A percentile compares a stretch with the other conserved stretches of the same genome.
Evolutionary conservation across 2,329 filamentous ascomycete species (phyloP).

Genomic region (Diplocarpon rosae): DNA sequence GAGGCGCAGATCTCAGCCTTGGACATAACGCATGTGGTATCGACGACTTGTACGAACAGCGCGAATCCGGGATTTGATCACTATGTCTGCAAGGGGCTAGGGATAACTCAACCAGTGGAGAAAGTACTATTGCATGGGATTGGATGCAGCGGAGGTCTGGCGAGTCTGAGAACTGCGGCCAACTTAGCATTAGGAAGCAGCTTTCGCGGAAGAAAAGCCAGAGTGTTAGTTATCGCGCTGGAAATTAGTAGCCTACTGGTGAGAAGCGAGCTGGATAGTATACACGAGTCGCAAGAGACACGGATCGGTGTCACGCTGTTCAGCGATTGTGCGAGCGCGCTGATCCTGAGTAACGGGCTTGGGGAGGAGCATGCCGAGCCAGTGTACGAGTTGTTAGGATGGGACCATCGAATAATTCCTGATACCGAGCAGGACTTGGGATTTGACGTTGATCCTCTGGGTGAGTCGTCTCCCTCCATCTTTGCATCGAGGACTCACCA

Average conservation of each 20-base stretch:
- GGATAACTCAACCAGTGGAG: conserved; percentile 46
- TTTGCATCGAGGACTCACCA: not conserved
- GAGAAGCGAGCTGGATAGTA: conserved; percentile 53
- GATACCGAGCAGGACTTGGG: conserved; percentile 52
- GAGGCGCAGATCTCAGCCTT: conserved; percentile 40
- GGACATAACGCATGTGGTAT: conserved; percentile 55
- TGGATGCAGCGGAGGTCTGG: conserved; percentile 54
- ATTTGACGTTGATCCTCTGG: conserved; percentile 52
- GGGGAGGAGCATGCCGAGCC: conserved; percentile 31
- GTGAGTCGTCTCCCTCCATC: conserved; percentile 29
- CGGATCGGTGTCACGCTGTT: conserved; percentile 57
- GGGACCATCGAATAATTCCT: conserved; percentile 52
- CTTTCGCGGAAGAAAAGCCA: conserved; percentile 46
- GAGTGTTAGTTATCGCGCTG: conserved; percentile 53
- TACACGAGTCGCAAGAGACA: conserved; percentile 46
- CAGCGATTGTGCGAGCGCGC: conserved; percentile 58
- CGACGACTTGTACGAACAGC: conserved; percentile 58
- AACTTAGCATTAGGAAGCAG: conserved; percentile 54
- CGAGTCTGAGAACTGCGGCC: conserved; percentile 50
- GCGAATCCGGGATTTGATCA: conserved; percentile 61
- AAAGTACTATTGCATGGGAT: conserved; percentile 56
- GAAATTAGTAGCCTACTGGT: conserved; percentile 52
- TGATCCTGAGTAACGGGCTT: conserved; percentile 53
- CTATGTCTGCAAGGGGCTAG: conserved; percentile 47
- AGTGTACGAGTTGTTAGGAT: conserved; percentile 51